Evolutionary conservation across 2,329 filamentous ascomycete genomes (phyloP).

Genomic region (Sporothrix pseudoabietina): DNA sequence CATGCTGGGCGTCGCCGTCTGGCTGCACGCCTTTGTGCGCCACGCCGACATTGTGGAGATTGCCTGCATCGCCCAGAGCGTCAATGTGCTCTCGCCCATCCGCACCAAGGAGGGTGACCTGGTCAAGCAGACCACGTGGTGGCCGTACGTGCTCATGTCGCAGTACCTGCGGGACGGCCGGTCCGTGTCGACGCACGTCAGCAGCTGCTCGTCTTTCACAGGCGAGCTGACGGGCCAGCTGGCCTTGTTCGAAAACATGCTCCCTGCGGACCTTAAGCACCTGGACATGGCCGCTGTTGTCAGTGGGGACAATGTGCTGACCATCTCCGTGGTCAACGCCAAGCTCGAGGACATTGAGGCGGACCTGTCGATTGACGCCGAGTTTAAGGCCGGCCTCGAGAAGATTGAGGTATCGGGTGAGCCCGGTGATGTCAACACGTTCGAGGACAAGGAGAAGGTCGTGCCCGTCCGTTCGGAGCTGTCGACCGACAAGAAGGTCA

Average conservation of each 20-base stretch:
- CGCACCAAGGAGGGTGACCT: conserved; percentile 64
- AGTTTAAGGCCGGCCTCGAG: conserved; percentile 4
- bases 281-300: conserved; percentile 20
- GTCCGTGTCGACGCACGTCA: conserved; percentile 3
- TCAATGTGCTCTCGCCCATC: conserved; percentile 76
- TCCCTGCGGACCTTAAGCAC: neutral
- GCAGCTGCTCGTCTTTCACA: neutral
- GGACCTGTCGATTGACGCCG: conserved; percentile 4
- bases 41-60: conserved; percentile 72
- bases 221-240: conserved; percentile 18
- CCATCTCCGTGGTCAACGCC: conserved; percentile 8
- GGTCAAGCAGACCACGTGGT: conserved; percentile 74
- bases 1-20: conserved; percentile 72
- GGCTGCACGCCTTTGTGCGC: conserved; percentile 75
- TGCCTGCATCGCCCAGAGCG: conserved; percentile 76
- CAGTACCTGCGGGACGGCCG: conserved; percentile 68
- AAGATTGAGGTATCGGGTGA: conserved; percentile 19
- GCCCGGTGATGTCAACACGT: conserved; percentile 16
- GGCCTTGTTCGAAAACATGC: conserved; percentile 1
- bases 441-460: conserved; percentile 23
- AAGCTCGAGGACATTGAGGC: conserved; percentile 23
- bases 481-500: conserved; percentile 10
- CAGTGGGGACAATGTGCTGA: conserved; percentile 9
- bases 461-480: conserved; percentile 4
- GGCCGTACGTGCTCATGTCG: conserved; percentile 69